These are phyloP conservation scores for Linnemannia hyalina DNA, from an alignment of 192 early-diverging fungal species.

Conservation along the genomic window DNA sequence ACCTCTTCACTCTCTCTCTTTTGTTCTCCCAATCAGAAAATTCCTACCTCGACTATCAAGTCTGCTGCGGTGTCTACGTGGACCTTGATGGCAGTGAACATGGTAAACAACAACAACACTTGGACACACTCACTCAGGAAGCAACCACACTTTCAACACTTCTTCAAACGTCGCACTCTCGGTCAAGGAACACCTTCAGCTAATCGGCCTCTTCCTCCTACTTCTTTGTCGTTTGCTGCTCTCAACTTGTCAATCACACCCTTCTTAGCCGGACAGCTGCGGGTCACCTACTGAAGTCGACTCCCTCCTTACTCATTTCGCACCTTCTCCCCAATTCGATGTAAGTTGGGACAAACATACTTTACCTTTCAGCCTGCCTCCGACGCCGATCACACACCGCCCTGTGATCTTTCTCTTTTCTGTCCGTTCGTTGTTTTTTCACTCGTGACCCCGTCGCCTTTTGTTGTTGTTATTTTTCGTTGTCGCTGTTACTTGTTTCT, in stretches of 20 bases:
- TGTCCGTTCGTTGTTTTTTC: constrained; percentile 6
- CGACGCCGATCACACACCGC: background rate
- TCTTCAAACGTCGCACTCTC: background rate
- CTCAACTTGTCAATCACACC: background rate
- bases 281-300: constrained; percentile 44
- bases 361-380: background rate
- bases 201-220: background rate
- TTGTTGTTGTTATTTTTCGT: background rate
- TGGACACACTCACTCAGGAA: too few species aligned
- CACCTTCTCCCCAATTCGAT: constrained; percentile 38
- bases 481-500: background rate
- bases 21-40: constrained; percentile 12
- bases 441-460: background rate
- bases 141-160: too few species aligned
- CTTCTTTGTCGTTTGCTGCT: background rate
- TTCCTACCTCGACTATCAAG: constrained; percentile 18
- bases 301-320: constrained; percentile 28
- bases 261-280: constrained; percentile 31
- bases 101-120: constrained; percentile 16
- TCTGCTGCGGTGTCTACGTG: constrained; percentile 28
- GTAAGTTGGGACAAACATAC: constrained; percentile 3
- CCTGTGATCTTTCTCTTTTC: background rate
- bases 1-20: background rate
- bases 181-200: background rate
- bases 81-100: constrained; percentile 33